Evolutionary conservation across 1,284 basidiomycete species (phyloP).

Genomic region (Abortiporus biennis): DNA sequence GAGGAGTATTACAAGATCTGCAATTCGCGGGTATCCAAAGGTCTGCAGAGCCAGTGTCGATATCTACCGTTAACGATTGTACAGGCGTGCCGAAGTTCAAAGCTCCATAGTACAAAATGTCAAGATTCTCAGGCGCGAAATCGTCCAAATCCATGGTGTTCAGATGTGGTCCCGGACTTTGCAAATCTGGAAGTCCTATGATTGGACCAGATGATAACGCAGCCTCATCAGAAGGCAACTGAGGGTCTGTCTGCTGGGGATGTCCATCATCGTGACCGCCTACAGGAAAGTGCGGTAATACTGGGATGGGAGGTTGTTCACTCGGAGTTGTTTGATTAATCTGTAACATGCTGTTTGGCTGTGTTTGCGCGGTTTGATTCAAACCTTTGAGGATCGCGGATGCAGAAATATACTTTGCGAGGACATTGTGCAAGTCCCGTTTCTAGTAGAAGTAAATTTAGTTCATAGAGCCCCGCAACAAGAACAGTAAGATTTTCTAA

Average conservation of each 20-base stretch:
- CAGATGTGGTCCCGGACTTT: slow-evolving; percentile 11
- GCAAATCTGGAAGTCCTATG: slow-evolving; percentile 13
- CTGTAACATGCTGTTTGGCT: too few species aligned
- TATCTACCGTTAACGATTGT: slow-evolving; percentile 40
- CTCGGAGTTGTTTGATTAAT: background rate
- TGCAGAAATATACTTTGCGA: slow-evolving; percentile 33
- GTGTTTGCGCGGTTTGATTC: background rate
- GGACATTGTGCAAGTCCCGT: slow-evolving; percentile 24
- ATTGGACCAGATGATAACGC: slow-evolving; percentile 8
- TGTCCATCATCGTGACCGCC: too few species aligned
- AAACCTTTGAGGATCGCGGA: slow-evolving; percentile 17
- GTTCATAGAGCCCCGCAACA: too few species aligned
- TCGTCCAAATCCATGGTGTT: slow-evolving; percentile 32
- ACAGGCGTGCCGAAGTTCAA: slow-evolving; percentile 40
- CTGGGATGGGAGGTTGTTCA: slow-evolving; percentile 2
- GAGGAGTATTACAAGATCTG: slow-evolving; percentile 27
- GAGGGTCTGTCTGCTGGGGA: too few species aligned
- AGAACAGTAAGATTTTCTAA: too few species aligned
- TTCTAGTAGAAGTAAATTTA: too few species aligned
- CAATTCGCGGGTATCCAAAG: slow-evolving; percentile 44
- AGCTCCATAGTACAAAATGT: slow-evolving; percentile 47
- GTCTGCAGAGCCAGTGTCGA: slow-evolving; percentile 60
- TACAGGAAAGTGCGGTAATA: slow-evolving; percentile 6
- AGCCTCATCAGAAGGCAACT: slow-evolving; percentile 4
- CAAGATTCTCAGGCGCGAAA: slow-evolving; percentile 28